Evolutionary conservation across 2,329 filamentous ascomycete species (phyloP), one percentile per base, ranked within the genome.

Genomic region (Ophiostoma quercus): DNA sequence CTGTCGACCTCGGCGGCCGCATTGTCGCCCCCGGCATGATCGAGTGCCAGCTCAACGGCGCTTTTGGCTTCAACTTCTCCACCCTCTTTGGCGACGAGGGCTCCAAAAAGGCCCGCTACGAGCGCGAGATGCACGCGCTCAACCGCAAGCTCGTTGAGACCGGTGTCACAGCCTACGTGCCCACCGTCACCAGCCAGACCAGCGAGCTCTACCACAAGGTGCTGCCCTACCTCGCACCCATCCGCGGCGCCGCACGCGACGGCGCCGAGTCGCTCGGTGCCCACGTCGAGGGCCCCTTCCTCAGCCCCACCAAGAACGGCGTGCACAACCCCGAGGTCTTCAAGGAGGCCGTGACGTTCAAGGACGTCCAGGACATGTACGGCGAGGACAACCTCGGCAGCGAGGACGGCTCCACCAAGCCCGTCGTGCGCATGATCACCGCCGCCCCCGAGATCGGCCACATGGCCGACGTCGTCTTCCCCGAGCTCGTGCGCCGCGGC

Each of bases 1-100:
- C 89, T 69, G 84, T 97, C 74, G 88, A 97, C 76, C 87, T 97
- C 1, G 87, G 88, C 68, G 92, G 92, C 71, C 92, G 92, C 75
- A 94, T 97, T 74, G 78, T 97, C 25, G 88, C 91, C 0, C 92
- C 94, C 0, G 94, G 94, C 34, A 85, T 97, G 76, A 95, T 97
- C 75, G 94, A 97, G 74, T 90, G 90, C 68, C 94, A 97, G 79
- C 88, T 97, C 74, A 97, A 97, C 76, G 94, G 94, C 66, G 93
- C 91, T 11, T 94, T 93, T 76, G 93, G 93, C 70, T 96, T 97
- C 82, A 94, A 97, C 81, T 97, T 96, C 78, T 95, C 92, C 2
- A 87, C 88, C 0, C 83, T 92, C 11, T 87, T 91, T n/a, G 84
- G 88, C 19, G 87, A 90, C 75, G 73, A 73, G 67, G 69, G 51